These are phyloP conservation scores for Pleoardoris graminearum DNA, from an alignment of 2,329 filamentous ascomycete species.

Conservation along the genomic window DNA sequence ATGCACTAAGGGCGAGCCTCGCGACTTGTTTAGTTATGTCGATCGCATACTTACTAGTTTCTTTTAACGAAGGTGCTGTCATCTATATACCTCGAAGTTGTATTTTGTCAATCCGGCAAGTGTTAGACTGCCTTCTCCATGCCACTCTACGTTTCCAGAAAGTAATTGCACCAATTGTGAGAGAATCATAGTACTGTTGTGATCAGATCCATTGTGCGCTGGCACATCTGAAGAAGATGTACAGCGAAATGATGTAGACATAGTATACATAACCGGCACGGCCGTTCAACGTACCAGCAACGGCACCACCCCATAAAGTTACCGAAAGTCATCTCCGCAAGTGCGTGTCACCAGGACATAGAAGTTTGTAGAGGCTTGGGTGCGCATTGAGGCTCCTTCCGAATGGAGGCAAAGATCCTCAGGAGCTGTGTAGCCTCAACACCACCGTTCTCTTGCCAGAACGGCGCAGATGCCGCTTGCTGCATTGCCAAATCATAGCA, in stretches of 20 bases:
- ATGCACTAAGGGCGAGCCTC: too few relatives aligned
- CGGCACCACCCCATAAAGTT: background rate
- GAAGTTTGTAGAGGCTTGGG: constrained; percentile 32
- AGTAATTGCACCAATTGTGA: too few relatives aligned
- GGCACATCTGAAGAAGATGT: constrained; percentile 2
- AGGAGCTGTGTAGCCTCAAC: constrained; percentile 40
- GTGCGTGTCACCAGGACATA: constrained; percentile 35
- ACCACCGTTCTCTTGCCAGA: constrained; percentile 41
- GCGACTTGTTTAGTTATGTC: too few relatives aligned
- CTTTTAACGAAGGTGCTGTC: too few relatives aligned
- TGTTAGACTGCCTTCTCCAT: too few relatives aligned
- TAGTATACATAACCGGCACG: background rate
- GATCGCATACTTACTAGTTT: too few relatives aligned
- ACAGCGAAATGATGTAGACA: constrained; percentile 1
- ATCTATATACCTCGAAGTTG: too few relatives aligned
- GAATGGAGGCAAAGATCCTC: constrained; percentile 37
- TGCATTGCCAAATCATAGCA: constrained; percentile 45
- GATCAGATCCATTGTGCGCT: constrained; percentile 1
- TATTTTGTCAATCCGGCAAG: too few relatives aligned
- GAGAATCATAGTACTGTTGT: too few relatives aligned
- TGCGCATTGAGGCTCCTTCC: constrained; percentile 22
- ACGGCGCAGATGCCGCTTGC: constrained; percentile 32
- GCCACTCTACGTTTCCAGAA: too few relatives aligned
- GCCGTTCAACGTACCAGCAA: background rate
- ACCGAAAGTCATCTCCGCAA: background rate